phyloP scores from a whole-genome alignment of 2,329 filamentous ascomycete genomes.

The Ophiosphaerella herpotricha region DNA sequence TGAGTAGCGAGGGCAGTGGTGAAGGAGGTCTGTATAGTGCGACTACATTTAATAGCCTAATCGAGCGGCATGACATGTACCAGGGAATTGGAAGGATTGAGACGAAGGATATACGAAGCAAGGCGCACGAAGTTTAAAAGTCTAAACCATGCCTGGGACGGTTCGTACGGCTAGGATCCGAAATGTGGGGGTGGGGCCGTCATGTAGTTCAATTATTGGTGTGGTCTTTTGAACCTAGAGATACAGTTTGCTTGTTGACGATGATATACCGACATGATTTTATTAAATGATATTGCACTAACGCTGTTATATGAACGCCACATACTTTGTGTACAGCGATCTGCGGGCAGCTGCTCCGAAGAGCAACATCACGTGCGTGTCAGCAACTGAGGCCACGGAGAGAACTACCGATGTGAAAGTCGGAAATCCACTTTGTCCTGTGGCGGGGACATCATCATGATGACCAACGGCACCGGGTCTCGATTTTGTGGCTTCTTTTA shows the following conservation, averaged over 20 bases:
- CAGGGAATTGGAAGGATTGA: slow-evolving; percentile 40
- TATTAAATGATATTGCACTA: neutral
- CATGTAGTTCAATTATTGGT: neutral
- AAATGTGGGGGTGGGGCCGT: neutral
- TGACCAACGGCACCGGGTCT: neutral
- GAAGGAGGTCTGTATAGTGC: slow-evolving; percentile 24
- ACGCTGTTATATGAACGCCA: too few species aligned
- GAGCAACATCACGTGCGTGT: too few species aligned
- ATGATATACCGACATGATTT: too few species aligned
- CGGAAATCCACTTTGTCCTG: neutral
- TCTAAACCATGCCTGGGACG: too few species aligned
- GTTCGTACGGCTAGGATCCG: too few species aligned
- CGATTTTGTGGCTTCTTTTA: neutral
- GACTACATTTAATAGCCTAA: slow-evolving; percentile 42
- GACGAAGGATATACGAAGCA: slow-evolving; percentile 46
- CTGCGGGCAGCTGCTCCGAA: too few species aligned
- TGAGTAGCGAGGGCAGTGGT: slow-evolving; percentile 26
- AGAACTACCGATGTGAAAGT: too few species aligned
- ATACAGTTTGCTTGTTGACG: too few species aligned
- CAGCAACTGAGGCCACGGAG: too few species aligned
- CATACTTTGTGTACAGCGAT: too few species aligned
- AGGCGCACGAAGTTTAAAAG: slow-evolving; percentile 23
- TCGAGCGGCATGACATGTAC: slow-evolving; percentile 52
- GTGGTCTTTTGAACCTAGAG: neutral
- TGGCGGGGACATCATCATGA: neutral